Conservation (phyloP, 2,329 filamentous ascomycete genomes). For the Nannizziopsis barbatae region DNA sequence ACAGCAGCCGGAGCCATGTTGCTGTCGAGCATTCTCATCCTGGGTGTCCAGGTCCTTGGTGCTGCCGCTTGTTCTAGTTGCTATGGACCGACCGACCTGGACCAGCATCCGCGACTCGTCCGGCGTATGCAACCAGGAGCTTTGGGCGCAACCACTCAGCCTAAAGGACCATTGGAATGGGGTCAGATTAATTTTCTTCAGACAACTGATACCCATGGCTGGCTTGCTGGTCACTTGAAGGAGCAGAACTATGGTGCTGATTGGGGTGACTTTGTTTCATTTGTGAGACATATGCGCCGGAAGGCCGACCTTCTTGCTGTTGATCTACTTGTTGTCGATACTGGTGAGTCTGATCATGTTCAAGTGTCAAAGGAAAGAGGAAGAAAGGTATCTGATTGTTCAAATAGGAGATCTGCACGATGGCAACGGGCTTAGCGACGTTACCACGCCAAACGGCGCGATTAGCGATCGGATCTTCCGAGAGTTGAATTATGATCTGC, state of each 20-base stretch:
- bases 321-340: conserved; percentile 92
- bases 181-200: conserved; percentile 93
- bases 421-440: conserved; percentile 52
- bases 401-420: conserved; percentile 50
- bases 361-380: no score
- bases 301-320: conserved; percentile 65
- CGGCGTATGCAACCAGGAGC: conserved; percentile 20
- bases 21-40: conserved; percentile 3
- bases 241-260: conserved; percentile 84
- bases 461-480: conserved; percentile 45
- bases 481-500: conserved; percentile 43
- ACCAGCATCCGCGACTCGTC: conserved; percentile 16
- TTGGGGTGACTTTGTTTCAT: conserved; percentile 96
- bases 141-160: conserved; percentile 16
- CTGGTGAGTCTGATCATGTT: conserved; percentile 47
- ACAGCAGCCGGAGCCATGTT: conserved; percentile 4
- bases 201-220: conserved; percentile 92
- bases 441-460: conserved; percentile 46
- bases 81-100: conserved; percentile 16
- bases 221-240: conserved; percentile 85
- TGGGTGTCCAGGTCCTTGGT: conserved; percentile 3
- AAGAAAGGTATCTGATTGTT: not conserved
- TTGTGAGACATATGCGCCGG: conserved; percentile 68
- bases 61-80: conserved; percentile 17
- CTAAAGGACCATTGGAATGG: conserved; percentile 42